Evolutionary conservation across 495 filamentous ascomycete genomes (phyloP), one percentile per base, ranked within the genome.

Genomic region (Podospora fimiseda): DNA sequence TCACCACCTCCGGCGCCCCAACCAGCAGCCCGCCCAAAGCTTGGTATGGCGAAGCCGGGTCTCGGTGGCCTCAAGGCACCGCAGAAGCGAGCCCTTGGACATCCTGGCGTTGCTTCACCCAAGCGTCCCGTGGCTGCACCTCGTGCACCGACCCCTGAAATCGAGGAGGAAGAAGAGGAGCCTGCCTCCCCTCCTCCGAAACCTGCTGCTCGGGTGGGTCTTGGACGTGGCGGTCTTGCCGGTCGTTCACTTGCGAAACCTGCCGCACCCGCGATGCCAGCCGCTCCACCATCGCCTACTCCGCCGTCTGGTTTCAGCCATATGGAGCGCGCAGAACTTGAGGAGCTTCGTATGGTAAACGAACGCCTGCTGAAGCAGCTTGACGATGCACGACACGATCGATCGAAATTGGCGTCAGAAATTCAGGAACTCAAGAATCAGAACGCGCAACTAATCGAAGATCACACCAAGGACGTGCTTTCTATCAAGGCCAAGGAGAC

Each of bases 401-500:
- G 87, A 40, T 77, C 82, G 15, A 87, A 81, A 54, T 74, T 92
- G 9, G 78, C 76, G 39, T 90, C 86, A 0, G 86, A 92, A 55
- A 80, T 96, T 43, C 84, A 87, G 48, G 91, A 96, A 64, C 76
- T 96, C 1, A 89, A 92, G 66, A 90, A 95, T 57, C 87, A 96
- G 62, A 97, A 99, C 59, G 93, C 94, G 14, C 86, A 95, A 57
- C 77, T 97, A 14, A 97, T 97, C 47, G 94, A 99, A 71, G 93
- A 97, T 59, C 92, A 96, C 62, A 99, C 94, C 2, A 76, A 92
- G 46, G 93, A 97, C 63, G 88, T 96, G 9, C 78, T 99, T 18
- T 89, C 88, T 58, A 91, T 97, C 69, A 96, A 96, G 58, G 94
- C 94, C 30, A 99, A 99, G 67, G 94, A 97, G 66, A 96, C 94